A percentile compares a stretch with the other conserved stretches of the same genome.
These are phyloP conservation scores for Malus orientalis DNA, from an alignment of 306 rosid genomes.

Conservation along the genomic window DNA sequence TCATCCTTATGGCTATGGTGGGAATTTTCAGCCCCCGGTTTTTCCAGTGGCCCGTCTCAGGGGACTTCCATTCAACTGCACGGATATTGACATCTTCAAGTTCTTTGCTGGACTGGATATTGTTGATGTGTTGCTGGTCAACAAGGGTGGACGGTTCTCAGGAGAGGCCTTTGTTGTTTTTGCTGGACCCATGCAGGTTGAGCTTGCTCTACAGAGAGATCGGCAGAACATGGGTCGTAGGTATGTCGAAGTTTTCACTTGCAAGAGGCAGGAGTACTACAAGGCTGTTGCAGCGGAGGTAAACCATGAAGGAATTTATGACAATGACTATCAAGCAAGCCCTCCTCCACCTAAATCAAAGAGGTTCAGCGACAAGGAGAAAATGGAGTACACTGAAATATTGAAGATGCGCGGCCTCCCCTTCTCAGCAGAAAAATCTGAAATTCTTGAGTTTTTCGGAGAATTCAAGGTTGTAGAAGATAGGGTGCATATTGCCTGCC, in stretches of 20 bases:
- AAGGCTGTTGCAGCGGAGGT: conserved; percentile 85
- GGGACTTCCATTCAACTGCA: conserved; percentile 97
- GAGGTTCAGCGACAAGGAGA: conserved; percentile 85
- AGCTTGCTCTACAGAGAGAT: conserved; percentile 84
- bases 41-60: conserved; percentile 96
- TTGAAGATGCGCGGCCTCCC: conserved; percentile 99
- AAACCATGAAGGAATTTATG: conserved; percentile 75
- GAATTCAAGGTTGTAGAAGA: conserved; percentile 73
- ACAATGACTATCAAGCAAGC: conserved; percentile 80
- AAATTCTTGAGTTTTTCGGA: conserved; percentile 67
- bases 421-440: conserved; percentile 51
- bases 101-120: conserved; percentile 94
- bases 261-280: conserved; percentile 95
- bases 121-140: conserved; percentile 91
- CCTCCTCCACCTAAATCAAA: conserved; percentile 85
- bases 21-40: conserved; percentile 37
- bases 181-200: conserved; percentile 92
- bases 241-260: conserved; percentile 89
- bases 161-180: conserved; percentile 97
- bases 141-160: conserved; percentile 88
- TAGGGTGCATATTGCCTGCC: conserved; percentile 80
- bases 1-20: conserved; percentile 42
- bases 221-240: conserved; percentile 96
- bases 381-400: conserved; percentile 90
- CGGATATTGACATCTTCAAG: conserved; percentile 86